Base-by-base conservation (phyloP, 2,329 filamentous ascomycete genomes). In the Neospermospora avenae region DNA sequence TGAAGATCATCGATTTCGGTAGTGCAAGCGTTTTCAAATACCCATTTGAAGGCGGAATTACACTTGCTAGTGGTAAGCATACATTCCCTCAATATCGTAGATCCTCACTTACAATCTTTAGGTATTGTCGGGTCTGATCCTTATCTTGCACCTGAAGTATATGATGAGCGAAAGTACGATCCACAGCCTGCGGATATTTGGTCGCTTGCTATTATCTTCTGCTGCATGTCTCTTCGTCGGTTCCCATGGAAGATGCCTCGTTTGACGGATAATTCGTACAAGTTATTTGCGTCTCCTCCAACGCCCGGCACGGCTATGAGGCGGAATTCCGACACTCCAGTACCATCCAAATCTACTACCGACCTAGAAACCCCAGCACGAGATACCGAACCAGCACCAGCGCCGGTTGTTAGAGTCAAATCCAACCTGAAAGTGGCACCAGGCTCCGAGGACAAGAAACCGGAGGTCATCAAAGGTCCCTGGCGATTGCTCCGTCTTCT, bases 1-100 rank as follows among this genome's bases (percentile, higher is more conserved):
- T 99, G 92, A 99, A 99, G 76, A 90, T 99, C 65, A 99, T 99
- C 70, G 95, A 99, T 74, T 99, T 99, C 76, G 95, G 95, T 25
- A 98, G 93, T 77, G 93, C 95, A 0, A 93, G 95, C 67, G 93
- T 99, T 42, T 99, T 96, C 78, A 87, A 90, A 70, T 99, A 99
- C 80, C 95, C 95, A 0, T 98, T 99, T 71, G 95, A 99, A 76
- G 92, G 87, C 66, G 91, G 91, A 55, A 85, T 93, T 60, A 90
- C 95, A 14, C 80, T 88, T 46, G 90, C 92, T 39, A 87, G 85
- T 73, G 92, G 91, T 95, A 77, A 77, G 88, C 76, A 53, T 41
- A 20, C 20, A 46, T 1, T 24, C 37, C 8, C 37, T 5, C 24
- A 18, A 25, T 1, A 14, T 45, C 35, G 22, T 16, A 10, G 20